Conservation (phyloP, 805 yeast species). For the Priceomyces medius region DNA sequence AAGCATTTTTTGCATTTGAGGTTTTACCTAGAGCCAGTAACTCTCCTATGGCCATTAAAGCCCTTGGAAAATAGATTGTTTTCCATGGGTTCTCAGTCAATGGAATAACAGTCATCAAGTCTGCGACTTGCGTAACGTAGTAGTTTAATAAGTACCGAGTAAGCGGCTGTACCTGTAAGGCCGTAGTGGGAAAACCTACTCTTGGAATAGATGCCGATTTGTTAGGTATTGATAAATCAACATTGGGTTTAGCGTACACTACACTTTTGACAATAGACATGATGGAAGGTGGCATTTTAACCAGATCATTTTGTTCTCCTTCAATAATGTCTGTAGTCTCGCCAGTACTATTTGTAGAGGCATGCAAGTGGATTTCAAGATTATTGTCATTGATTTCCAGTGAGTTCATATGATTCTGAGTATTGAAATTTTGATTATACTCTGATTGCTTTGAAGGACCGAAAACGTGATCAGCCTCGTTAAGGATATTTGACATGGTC, state of each 20-base stretch:
- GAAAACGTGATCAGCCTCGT: slow-evolving; percentile 11
- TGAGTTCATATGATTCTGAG: slow-evolving; percentile 40
- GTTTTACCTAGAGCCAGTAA: slow-evolving; percentile 71
- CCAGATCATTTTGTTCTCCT: slow-evolving; percentile 29
- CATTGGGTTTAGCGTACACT: slow-evolving; percentile 41
- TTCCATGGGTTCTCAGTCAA: slow-evolving; percentile 85
- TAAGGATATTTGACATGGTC: slow-evolving; percentile 17
- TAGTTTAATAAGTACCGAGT: slow-evolving; percentile 71
- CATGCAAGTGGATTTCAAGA: slow-evolving; percentile 44
- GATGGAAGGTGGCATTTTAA: slow-evolving; percentile 53
- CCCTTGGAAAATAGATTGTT: slow-evolving; percentile 80
- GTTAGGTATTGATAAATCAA: slow-evolving; percentile 35
- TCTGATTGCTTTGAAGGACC: slow-evolving; percentile 37
- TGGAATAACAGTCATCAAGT: slow-evolving; percentile 69
- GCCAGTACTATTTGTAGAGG: slow-evolving; percentile 28
- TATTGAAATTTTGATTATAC: slow-evolving; percentile 39
- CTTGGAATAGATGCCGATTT: slow-evolving; percentile 16
- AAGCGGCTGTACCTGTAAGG: slow-evolving; percentile 64
- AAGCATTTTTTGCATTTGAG: slow-evolving; percentile 71
- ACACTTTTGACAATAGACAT: slow-evolving; percentile 48
- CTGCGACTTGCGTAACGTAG: slow-evolving; percentile 75
- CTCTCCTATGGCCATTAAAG: slow-evolving; percentile 80
- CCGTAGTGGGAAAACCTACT: slow-evolving; percentile 53
- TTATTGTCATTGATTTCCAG: slow-evolving; percentile 36
- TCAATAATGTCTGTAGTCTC: slow-evolving; percentile 34